These are phyloP conservation scores for Kitagawia praeruptora DNA, from an alignment of 129 eudicot genomes.

Conservation along the genomic window DNA sequence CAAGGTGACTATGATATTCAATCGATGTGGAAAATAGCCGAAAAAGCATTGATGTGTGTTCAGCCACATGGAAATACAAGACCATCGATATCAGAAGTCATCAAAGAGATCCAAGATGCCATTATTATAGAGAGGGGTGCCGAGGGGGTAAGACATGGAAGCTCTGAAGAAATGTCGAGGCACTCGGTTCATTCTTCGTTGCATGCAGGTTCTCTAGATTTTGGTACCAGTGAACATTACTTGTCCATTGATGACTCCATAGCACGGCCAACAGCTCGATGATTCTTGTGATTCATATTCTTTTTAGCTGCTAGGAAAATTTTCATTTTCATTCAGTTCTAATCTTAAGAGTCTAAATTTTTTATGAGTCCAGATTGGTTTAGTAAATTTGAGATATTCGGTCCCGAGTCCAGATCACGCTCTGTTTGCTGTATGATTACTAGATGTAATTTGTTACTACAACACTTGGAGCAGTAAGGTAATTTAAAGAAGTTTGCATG, in stretches of 20 bases:
- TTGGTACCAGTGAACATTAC: constrained; percentile 57
- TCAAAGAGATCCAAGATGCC: constrained; percentile 94
- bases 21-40: constrained; percentile 99
- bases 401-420: not conserved
- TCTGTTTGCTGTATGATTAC: not conserved
- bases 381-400: not conserved
- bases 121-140: constrained; percentile 65
- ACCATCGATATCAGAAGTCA: constrained; percentile 86
- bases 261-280: constrained; percentile 70
- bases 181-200: constrained; percentile 64
- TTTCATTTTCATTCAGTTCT: constrained; percentile 8
- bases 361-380: constrained; percentile 1
- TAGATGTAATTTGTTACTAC: not conserved
- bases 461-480: not conserved
- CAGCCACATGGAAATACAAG: constrained; percentile 83
- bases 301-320: not conserved
- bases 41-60: constrained; percentile 89
- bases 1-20: constrained; percentile 75
- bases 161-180: constrained; percentile 68
- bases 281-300: constrained; percentile 9
- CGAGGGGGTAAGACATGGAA: constrained; percentile 50
- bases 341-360: constrained; percentile 12
- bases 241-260: constrained; percentile 79
- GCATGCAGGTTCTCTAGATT: constrained; percentile 60
- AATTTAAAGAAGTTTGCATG: not conserved